Evolutionary conservation across 371 early-diverging fungal species (phyloP).

Genomic region (Coemansia sp.): DNA sequence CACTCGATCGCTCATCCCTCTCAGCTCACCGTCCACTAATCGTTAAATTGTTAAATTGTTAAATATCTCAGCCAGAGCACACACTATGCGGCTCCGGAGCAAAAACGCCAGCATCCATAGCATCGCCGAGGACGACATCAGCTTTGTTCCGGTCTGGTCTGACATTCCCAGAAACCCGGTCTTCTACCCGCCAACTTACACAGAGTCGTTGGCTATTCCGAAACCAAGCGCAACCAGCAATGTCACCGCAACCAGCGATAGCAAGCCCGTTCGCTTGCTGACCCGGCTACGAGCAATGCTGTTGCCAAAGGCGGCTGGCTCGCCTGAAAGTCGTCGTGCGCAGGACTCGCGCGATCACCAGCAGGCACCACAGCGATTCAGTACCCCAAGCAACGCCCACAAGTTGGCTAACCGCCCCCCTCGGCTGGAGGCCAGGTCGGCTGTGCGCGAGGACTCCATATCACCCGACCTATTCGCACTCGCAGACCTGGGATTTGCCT

Average conservation of each 20-base stretch:
- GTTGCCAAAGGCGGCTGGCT: conserved; percentile 7
- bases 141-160: not conserved
- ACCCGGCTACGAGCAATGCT: conserved; percentile 31
- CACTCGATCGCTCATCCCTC: not conserved
- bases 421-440: conserved; percentile 38
- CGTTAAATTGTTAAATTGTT: not conserved
- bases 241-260: conserved; percentile 1
- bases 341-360: not conserved
- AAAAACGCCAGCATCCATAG: conserved; percentile 3
- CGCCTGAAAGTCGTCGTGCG: not conserved
- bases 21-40: not conserved
- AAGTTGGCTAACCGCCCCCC: not conserved
- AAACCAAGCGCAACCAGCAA: not conserved
- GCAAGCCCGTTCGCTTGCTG: conserved; percentile 22
- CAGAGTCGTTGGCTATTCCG: not conserved
- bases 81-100: conserved; percentile 2
- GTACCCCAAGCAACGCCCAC: not conserved
- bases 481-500: conserved; percentile 18
- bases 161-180: conserved; percentile 38
- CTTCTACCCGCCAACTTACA: conserved; percentile 41
- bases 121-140: not conserved
- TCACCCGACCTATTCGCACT: conserved; percentile 34
- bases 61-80: not conserved
- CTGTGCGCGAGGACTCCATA: conserved; percentile 35
- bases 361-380: not conserved